A percentile compares a stretch with the other conserved stretches of the same genome.
These are phyloP conservation scores for Eimeria maxima DNA, from an alignment of 169 alveolate genomes.

Conservation along the genomic window DNA sequence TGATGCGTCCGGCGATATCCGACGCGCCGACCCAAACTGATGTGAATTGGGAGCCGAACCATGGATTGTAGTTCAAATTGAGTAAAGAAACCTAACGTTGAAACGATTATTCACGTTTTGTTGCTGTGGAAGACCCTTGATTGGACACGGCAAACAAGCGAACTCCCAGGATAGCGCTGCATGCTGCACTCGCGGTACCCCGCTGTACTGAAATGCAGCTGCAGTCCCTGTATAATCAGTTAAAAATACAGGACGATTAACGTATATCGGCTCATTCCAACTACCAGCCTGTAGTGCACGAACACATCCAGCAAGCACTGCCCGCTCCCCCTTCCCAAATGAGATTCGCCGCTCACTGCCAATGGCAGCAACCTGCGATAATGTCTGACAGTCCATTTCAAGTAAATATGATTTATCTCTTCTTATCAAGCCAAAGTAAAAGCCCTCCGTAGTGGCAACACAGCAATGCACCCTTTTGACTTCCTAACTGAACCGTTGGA, in stretches of 20 bases:
- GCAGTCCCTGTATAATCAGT: not conserved
- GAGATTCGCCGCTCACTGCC: not conserved
- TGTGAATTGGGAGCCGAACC: not conserved
- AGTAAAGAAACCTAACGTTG: not conserved
- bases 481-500: not conserved
- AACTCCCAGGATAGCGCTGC: not conserved
- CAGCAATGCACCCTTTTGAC: not conserved
- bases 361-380: not conserved
- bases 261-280: not conserved
- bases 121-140: slow-evolving; percentile 4
- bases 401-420: not conserved
- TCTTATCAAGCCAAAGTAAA: not conserved
- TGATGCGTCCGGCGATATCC: slow-evolving; percentile 9
- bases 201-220: not conserved
- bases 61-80: slow-evolving; percentile 37
- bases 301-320: not conserved
- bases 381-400: not conserved
- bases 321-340: slow-evolving; percentile 16
- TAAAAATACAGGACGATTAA: not conserved
- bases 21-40: not conserved
- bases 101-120: not conserved
- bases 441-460: not conserved
- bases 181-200: slow-evolving; percentile 5
- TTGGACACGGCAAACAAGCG: slow-evolving; percentile 14
- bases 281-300: not conserved